Evolutionary conservation across 1,139 yeast species (phyloP).

Genomic region (Geotrichum cucujoidarum): DNA sequence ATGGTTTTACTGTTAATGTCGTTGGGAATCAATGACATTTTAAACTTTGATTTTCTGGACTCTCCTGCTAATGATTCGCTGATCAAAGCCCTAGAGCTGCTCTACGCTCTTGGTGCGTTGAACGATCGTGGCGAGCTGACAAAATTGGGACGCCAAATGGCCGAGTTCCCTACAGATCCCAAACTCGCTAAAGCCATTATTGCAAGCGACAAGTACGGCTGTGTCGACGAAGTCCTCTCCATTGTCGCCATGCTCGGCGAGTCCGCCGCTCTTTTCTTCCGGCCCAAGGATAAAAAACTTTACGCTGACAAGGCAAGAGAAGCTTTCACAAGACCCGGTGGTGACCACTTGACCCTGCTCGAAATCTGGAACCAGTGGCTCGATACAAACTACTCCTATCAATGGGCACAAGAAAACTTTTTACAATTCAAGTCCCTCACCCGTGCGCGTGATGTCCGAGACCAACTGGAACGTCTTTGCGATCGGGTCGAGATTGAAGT

Average conservation of each 20-base stretch:
- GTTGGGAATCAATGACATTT: slow-evolving; percentile 73
- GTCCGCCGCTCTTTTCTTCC: slow-evolving; percentile 60
- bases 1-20: slow-evolving; percentile 71
- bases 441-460: slow-evolving; percentile 67
- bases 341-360: slow-evolving; percentile 73
- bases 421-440: slow-evolving; percentile 68
- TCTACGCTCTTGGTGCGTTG: slow-evolving; percentile 84
- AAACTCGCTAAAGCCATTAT: slow-evolving; percentile 75
- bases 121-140: slow-evolving; percentile 78
- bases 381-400: slow-evolving; percentile 60
- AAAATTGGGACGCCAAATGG: slow-evolving; percentile 74
- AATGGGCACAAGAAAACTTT: slow-evolving; percentile 87
- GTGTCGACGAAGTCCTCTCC: slow-evolving; percentile 61
- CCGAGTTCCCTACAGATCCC: slow-evolving; percentile 90
- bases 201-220: slow-evolving; percentile 54
- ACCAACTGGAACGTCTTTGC: slow-evolving; percentile 63
- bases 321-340: slow-evolving; percentile 52
- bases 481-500: slow-evolving; percentile 50
- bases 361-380: slow-evolving; percentile 76
- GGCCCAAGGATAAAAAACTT: slow-evolving; percentile 66
- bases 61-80: slow-evolving; percentile 70
- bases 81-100: slow-evolving; percentile 68
- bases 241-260: slow-evolving; percentile 83
- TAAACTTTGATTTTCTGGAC: slow-evolving; percentile 86
- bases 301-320: slow-evolving; percentile 62